These are phyloP conservation scores for Cryptococcus jaspeensis DNA, from an alignment of 1,284 basidiomycete genomes.

Conservation along the genomic window DNA sequence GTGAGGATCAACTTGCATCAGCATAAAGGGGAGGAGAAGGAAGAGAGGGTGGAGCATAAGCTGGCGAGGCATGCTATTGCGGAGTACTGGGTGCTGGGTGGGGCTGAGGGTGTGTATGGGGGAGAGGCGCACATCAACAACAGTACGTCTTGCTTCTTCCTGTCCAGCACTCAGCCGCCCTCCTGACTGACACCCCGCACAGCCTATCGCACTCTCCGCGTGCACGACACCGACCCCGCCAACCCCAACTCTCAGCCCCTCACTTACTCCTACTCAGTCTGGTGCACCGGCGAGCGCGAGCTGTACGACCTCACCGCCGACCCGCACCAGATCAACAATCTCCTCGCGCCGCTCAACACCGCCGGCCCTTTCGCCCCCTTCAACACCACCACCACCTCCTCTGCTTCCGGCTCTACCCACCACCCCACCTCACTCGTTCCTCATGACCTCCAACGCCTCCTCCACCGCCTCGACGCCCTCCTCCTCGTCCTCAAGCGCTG, in stretches of 20 bases:
- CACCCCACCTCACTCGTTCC: neutral
- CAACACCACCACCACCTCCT: slow-evolving; percentile 1
- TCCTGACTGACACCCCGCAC: too few species aligned
- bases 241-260: too few species aligned
- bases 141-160: slow-evolving; percentile 18
- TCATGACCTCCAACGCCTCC: slow-evolving; percentile 9
- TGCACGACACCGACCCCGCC: slow-evolving; percentile 21
- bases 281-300: slow-evolving; percentile 48
- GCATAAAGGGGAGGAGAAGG: too few species aligned
- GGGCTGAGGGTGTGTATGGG: slow-evolving; percentile 35
- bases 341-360: slow-evolving; percentile 23
- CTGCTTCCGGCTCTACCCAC: too few species aligned
- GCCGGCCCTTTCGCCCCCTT: slow-evolving; percentile 18
- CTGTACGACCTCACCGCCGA: slow-evolving; percentile 38
- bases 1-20: slow-evolving; percentile 28
- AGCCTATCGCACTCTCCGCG: slow-evolving; percentile 38
- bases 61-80: slow-evolving; percentile 25
- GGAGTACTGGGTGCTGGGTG: slow-evolving; percentile 41
- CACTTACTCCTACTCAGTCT: slow-evolving; percentile 37
- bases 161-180: too few species aligned
- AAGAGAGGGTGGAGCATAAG: neutral
- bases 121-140: slow-evolving; percentile 19
- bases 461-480: slow-evolving; percentile 38
- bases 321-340: slow-evolving; percentile 39
- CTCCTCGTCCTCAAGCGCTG: slow-evolving; percentile 44